Percentiles rank a stretch among this genome's conserved stretches.
Evolutionary conservation across 2,329 filamentous ascomycete genomes (phyloP).

Genomic region (Neoscytalidium dimidiatum): DNA sequence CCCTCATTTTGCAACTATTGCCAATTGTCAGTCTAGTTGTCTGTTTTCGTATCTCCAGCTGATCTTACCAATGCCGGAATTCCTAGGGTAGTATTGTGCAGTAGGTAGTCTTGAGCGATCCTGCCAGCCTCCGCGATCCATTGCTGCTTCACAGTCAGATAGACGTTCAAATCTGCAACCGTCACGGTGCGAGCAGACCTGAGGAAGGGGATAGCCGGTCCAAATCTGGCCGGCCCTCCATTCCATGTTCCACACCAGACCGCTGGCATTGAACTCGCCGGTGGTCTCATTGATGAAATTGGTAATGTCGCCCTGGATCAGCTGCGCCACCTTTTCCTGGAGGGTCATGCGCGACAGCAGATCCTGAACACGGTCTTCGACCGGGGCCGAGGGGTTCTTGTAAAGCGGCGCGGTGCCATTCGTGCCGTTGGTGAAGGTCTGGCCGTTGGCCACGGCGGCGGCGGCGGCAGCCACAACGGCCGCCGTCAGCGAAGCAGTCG

Average conservation of each 20-base stretch:
- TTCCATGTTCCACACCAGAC: constrained; percentile 66
- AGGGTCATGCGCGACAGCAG: constrained; percentile 73
- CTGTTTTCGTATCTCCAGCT: no score
- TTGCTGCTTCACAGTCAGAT: constrained; percentile 31
- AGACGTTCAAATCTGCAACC: background rate
- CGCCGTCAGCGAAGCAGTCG: background rate
- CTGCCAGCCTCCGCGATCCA: constrained; percentile 65
- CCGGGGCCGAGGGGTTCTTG: constrained; percentile 62
- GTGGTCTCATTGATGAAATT: constrained; percentile 73
- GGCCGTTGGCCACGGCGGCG: background rate
- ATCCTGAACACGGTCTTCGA: constrained; percentile 67
- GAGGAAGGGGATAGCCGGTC: constrained; percentile 67
- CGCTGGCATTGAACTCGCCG: constrained; percentile 67
- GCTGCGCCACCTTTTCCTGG: constrained; percentile 71
- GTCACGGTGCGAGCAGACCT: constrained; percentile 29
- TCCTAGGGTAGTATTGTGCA: constrained; percentile 66
- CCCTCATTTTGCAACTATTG: constrained; percentile 65
- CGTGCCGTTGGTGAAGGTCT: background rate
- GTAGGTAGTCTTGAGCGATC: constrained; percentile 67
- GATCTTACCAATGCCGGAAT: constrained; percentile 66
- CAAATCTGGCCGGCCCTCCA: constrained; percentile 70
- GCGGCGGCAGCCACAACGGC: background rate
- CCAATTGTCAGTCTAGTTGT: background rate
- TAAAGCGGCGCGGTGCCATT: constrained; percentile 50
- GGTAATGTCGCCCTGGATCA: constrained; percentile 64